A percentile compares a stretch with the other conserved stretches of the same genome.
These are phyloP conservation scores for Leishmania amazonensis DNA, from an alignment of 208 protist genomes.

Conservation along the genomic window DNA sequence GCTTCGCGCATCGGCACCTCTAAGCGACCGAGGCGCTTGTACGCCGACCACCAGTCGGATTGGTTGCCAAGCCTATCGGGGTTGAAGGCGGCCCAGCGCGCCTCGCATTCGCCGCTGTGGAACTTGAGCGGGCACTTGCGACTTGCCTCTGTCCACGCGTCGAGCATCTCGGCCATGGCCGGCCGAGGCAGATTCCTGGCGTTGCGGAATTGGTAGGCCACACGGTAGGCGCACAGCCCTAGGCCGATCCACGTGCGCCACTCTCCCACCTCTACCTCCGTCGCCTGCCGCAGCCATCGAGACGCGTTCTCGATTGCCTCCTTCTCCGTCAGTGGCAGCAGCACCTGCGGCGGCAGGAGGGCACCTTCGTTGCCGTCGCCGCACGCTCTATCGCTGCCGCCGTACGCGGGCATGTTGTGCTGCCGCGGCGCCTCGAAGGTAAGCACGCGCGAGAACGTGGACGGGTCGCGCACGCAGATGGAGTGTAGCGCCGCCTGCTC, in stretches of 20 bases:
- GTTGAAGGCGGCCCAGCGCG: conserved; percentile 70
- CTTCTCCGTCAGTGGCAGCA: conserved; percentile 69
- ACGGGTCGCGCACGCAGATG: conserved; percentile 64
- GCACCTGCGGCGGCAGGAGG: conserved; percentile 23
- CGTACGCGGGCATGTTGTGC: background rate
- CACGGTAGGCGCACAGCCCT: conserved; percentile 72
- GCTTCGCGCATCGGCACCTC: conserved; percentile 41
- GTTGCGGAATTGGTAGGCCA: conserved; percentile 81
- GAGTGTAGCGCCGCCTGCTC: conserved; percentile 76
- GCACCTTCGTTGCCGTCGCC: conserved; percentile 3
- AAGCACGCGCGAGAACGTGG: conserved; percentile 69
- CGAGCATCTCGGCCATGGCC: conserved; percentile 82
- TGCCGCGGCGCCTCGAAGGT: conserved; percentile 57
- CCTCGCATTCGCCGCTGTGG: conserved; percentile 67
- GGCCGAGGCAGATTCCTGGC: conserved; percentile 46
- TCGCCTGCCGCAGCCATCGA: conserved; percentile 66
- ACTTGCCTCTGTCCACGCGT: conserved; percentile 83
- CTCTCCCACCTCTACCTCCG: conserved; percentile 73
- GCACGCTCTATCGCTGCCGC: conserved; percentile 5
- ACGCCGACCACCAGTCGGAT: conserved; percentile 71
- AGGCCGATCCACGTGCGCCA: conserved; percentile 85
- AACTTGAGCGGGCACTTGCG: conserved; percentile 76
- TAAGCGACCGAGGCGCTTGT: conserved; percentile 67
- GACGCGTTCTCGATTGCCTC: conserved; percentile 76
- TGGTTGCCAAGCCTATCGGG: conserved; percentile 39